phyloP scores from a whole-genome alignment of 768 basidiomycete species.

The Mrakia hoshinonis region DNA sequence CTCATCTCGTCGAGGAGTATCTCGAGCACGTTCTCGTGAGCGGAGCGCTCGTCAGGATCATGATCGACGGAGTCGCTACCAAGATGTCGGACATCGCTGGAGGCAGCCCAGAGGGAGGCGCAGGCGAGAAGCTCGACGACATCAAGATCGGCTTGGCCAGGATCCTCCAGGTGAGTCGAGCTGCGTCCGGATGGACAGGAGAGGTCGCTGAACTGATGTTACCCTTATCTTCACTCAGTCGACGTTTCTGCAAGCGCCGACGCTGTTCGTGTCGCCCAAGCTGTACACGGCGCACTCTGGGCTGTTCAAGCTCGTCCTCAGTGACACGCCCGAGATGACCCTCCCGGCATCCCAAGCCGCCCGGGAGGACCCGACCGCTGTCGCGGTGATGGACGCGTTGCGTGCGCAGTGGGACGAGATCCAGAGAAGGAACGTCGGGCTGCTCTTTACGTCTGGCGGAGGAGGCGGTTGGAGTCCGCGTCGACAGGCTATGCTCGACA shows the following conservation, averaged over 20 bases:
- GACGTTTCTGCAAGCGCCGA: conserved; percentile 14
- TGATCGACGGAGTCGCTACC: conserved; percentile 13
- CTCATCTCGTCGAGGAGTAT: conserved; percentile 20
- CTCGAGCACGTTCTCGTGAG: not conserved
- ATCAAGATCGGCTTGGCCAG: not conserved
- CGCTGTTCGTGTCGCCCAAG: conserved; percentile 24
- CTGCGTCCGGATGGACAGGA: not conserved
- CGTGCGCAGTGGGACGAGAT: conserved; percentile 16
- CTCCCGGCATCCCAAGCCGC: conserved; percentile 4
- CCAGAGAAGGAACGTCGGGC: conserved; percentile 16
- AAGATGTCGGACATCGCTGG: conserved; percentile 19
- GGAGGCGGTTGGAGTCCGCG: conserved; percentile 18
- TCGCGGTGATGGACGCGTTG: conserved; percentile 19
- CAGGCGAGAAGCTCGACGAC: conserved; percentile 1
- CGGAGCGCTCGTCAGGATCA: conserved; percentile 11
- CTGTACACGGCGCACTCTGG: not conserved
- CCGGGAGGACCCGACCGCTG: conserved; percentile 13
- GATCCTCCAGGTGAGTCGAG: conserved; percentile 16
- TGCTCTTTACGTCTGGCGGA: conserved; percentile 22
- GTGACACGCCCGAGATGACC: conserved; percentile 11
- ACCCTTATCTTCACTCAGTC: not conserved
- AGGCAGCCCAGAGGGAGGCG: conserved; percentile 1
- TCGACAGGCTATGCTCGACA: conserved; percentile 19
- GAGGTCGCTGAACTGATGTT: not conserved
- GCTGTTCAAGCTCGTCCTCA: conserved; percentile 13